A percentile compares a stretch with the other conserved stretches of the same genome.
phyloP scores from a whole-genome alignment of 1,284 basidiomycete genomes.

The Thelephora terrestris region DNA sequence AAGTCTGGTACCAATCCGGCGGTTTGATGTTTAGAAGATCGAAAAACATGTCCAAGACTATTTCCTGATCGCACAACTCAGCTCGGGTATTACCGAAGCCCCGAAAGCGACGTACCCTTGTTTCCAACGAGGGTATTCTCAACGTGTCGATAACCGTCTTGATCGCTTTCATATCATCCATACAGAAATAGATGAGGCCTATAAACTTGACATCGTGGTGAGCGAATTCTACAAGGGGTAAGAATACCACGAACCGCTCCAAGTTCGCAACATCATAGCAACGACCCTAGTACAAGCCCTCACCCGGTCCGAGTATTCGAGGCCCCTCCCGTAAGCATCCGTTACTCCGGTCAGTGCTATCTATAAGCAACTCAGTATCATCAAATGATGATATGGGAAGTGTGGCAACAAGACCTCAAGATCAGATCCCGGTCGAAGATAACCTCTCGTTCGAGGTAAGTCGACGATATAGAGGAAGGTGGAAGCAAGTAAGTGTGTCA shows the following conservation, averaged over 20 bases:
- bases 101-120: slow-evolving; percentile 47
- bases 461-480: slow-evolving; percentile 83
- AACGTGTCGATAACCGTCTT: slow-evolving; percentile 79
- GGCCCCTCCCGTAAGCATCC: slow-evolving; percentile 80
- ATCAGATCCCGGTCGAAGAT: slow-evolving; percentile 78
- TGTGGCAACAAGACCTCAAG: slow-evolving; percentile 57
- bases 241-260: slow-evolving; percentile 70
- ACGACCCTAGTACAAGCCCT: slow-evolving; percentile 71
- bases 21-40: slow-evolving; percentile 87
- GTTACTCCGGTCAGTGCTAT: slow-evolving; percentile 81
- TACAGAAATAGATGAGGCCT: slow-evolving; percentile 92
- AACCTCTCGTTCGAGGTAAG: slow-evolving; percentile 72
- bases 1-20: slow-evolving; percentile 84
- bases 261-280: slow-evolving; percentile 79
- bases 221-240: neutral
- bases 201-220: slow-evolving; percentile 8
- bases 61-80: slow-evolving; percentile 46
- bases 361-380: slow-evolving; percentile 29
- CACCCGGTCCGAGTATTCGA: slow-evolving; percentile 71
- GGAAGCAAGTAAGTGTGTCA: slow-evolving; percentile 77
- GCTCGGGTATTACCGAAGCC: neutral
- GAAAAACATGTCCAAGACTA: slow-evolving; percentile 90
- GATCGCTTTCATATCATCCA: slow-evolving; percentile 82
- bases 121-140: slow-evolving; percentile 79
- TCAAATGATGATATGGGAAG: neutral